These are phyloP conservation scores for Citrus maxima DNA, from an alignment of 345 rosid genomes.

Conservation along the genomic window DNA sequence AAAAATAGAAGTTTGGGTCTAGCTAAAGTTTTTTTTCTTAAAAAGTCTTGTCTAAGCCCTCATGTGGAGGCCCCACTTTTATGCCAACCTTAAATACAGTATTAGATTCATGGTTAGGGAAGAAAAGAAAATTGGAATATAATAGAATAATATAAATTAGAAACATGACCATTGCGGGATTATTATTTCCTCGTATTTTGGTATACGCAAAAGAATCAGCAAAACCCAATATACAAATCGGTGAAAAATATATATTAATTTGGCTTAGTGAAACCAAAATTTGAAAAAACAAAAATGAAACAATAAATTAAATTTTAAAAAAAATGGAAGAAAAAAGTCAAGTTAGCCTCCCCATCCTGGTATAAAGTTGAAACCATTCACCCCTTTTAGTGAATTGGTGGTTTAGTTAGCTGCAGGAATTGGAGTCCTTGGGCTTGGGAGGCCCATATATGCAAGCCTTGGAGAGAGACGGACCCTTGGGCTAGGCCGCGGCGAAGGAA, in stretches of 20 bases:
- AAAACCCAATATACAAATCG: background rate
- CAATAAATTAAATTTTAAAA: background rate
- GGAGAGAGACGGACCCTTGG: constrained; percentile 74
- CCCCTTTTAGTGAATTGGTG: background rate
- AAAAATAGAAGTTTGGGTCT: no score
- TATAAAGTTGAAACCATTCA: background rate
- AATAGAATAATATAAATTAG: background rate
- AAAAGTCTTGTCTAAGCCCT: no score
- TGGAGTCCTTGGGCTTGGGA: constrained; percentile 63
- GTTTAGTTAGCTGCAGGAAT: constrained; percentile 17
- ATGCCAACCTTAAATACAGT: no score
- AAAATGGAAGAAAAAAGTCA: background rate
- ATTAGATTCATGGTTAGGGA: no score
- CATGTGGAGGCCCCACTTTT: no score
- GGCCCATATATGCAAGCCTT: constrained; percentile 71
- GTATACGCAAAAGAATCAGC: constrained; percentile 1
- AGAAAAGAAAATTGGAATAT: background rate
- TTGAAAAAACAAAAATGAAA: background rate
- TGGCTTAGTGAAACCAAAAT: background rate
- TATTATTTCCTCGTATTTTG: no score
- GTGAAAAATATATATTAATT: background rate
- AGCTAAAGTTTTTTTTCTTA: rapidly evolving
- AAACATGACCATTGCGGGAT: background rate
- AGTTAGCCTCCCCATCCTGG: background rate
- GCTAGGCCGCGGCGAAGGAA: constrained; percentile 90